These are phyloP conservation scores for Capsicum rhomboideum DNA, from an alignment of 257 asterid species.

Conservation along the genomic window DNA sequence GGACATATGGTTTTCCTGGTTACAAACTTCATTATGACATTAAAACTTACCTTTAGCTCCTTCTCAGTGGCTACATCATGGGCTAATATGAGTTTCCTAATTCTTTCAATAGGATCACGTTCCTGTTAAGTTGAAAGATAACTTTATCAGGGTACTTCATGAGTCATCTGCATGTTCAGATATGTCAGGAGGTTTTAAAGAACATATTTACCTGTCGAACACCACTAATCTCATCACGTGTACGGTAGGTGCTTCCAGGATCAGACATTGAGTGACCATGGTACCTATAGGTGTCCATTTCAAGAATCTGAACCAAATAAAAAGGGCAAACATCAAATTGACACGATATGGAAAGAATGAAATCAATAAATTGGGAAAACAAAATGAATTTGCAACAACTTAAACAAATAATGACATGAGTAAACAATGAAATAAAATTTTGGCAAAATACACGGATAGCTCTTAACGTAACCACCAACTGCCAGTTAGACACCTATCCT, in stretches of 20 bases:
- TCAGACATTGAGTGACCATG: conserved; percentile 99
- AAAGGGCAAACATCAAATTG: conserved; percentile 5
- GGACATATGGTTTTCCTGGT: conserved; percentile 26
- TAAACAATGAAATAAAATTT: background rate
- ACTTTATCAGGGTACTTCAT: background rate
- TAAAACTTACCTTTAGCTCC: conserved; percentile 63
- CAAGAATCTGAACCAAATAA: conserved; percentile 66
- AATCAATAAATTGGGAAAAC: background rate
- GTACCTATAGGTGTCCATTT: conserved; percentile 97
- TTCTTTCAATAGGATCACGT: conserved; percentile 92
- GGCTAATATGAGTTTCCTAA: conserved; percentile 67
- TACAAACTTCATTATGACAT: background rate
- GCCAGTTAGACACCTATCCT: background rate
- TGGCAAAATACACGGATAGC: background rate
- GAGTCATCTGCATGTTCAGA: background rate
- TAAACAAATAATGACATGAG: background rate
- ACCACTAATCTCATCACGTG: conserved; percentile 88
- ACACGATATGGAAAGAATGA: background rate
- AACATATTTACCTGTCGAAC: conserved; percentile 63
- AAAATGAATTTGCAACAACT: background rate
- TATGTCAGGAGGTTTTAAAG: background rate
- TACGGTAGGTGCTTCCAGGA: conserved; percentile 97
- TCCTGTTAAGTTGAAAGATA: conserved; percentile 36
- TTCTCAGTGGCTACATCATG: conserved; percentile 81
- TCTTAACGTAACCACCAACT: background rate